Conservation (phyloP, 306 rosid genomes). For the Boehmeria nivea region DNA sequence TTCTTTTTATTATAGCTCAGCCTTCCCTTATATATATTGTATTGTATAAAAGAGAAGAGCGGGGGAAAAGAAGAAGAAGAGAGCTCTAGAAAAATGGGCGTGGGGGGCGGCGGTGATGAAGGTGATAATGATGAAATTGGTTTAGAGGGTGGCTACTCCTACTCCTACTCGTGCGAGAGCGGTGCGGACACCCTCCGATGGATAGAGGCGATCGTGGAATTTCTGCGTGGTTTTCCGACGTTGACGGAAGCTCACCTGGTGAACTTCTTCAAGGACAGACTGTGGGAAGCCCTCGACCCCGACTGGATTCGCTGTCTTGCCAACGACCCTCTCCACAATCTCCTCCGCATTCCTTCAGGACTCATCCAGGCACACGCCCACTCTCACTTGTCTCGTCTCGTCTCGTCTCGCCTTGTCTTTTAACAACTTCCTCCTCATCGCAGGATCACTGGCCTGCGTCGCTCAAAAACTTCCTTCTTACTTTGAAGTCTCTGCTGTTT, state of each 20-base stretch:
- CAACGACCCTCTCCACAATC: constrained; percentile 48
- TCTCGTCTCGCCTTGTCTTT: neutral
- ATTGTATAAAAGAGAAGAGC: no score
- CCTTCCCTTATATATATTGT: no score
- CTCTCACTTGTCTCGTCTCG: no score
- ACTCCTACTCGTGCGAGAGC: constrained; percentile 59
- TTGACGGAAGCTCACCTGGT: constrained; percentile 63
- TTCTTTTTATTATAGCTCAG: no score
- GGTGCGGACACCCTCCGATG: constrained; percentile 46
- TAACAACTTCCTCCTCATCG: constrained; percentile 14
- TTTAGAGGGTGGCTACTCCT: constrained; percentile 32
- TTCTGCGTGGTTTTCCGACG: constrained; percentile 46
- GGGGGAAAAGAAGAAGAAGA: no score
- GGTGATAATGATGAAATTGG: no score
- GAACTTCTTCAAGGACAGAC: constrained; percentile 76
- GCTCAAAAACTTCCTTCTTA: constrained; percentile 45
- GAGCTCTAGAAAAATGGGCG: no score
- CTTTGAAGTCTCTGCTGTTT: constrained; percentile 56
- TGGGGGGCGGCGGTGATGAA: no score
- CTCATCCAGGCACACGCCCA: constrained; percentile 43
- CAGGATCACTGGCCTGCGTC: constrained; percentile 85
- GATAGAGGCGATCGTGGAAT: constrained; percentile 66
- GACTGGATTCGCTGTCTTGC: constrained; percentile 85
- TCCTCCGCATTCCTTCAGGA: constrained; percentile 77
- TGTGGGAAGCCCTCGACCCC: constrained; percentile 62